These are phyloP conservation scores for Fraxinus anomala DNA, from an alignment of 257 asterid species.

Conservation along the genomic window DNA sequence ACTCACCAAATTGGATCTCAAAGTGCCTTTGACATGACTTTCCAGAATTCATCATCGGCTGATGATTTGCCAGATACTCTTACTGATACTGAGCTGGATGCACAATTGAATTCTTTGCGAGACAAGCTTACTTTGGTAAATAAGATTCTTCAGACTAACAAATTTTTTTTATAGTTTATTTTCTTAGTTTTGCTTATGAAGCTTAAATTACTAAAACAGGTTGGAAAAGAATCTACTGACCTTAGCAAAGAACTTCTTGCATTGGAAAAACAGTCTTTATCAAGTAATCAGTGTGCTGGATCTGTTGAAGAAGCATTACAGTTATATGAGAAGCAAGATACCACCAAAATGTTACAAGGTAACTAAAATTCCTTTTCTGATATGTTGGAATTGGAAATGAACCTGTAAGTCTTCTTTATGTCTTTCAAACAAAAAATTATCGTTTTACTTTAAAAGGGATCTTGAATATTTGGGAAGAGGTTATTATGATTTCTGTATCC, in stretches of 20 bases:
- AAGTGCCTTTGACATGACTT: conserved; percentile 24
- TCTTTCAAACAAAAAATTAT: not conserved
- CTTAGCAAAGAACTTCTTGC: conserved; percentile 51
- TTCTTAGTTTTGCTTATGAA: conserved; percentile 19
- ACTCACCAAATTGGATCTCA: conserved; percentile 7
- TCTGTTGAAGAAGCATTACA: conserved; percentile 59
- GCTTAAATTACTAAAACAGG: conserved; percentile 41
- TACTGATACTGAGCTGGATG: conserved; percentile 51
- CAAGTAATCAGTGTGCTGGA: conserved; percentile 49
- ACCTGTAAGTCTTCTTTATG: conserved; percentile 6
- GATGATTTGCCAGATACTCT: conserved; percentile 50
- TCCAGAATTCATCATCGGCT: conserved; percentile 45
- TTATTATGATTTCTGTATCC: not conserved
- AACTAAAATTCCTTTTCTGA: conserved; percentile 16
- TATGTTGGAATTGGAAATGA: not conserved
- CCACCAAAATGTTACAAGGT: conserved; percentile 53
- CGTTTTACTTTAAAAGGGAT: not conserved
- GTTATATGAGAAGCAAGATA: conserved; percentile 45
- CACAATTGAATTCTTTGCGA: conserved; percentile 57
- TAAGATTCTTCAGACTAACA: conserved; percentile 12
- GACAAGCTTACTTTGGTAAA: conserved; percentile 57
- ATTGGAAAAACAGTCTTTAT: conserved; percentile 54
- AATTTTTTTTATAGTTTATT: not conserved
- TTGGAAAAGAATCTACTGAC: conserved; percentile 60
- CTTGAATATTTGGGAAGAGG: not conserved